Evolutionary conservation across 2,329 filamentous ascomycete species (phyloP).

Genomic region (Trichophyton rubrum): DNA sequence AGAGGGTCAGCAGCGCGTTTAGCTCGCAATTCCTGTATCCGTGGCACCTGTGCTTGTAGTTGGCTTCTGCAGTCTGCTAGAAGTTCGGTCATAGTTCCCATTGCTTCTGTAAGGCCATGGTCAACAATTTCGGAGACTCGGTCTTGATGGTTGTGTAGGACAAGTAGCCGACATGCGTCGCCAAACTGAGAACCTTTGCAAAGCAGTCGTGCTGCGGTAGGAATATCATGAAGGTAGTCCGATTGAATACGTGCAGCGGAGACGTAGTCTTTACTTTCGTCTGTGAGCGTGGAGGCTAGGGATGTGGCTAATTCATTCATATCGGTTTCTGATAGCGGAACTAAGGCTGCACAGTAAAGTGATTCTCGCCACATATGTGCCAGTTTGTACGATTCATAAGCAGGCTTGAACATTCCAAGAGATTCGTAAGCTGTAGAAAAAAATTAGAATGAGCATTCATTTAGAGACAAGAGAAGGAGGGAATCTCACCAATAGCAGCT

Average conservation of each 20-base stretch:
- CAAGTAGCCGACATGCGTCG: conserved; percentile 70
- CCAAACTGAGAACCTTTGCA: conserved; percentile 82
- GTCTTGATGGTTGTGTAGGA: conserved; percentile 46
- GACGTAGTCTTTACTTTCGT: conserved; percentile 66
- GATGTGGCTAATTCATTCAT: conserved; percentile 56
- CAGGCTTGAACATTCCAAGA: conserved; percentile 58
- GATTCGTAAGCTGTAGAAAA: conserved; percentile 61
- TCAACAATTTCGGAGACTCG: conserved; percentile 63
- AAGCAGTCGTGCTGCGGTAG: conserved; percentile 58
- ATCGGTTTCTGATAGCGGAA: conserved; percentile 48
- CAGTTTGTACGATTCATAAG: conserved; percentile 70
- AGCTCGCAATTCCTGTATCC: conserved; percentile 65
- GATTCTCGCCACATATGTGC: conserved; percentile 87
- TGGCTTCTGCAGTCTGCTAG: conserved; percentile 87
- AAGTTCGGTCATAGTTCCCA: conserved; percentile 74
- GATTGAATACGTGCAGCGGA: conserved; percentile 67
- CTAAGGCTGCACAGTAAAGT: conserved; percentile 62
- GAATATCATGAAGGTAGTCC: conserved; percentile 65
- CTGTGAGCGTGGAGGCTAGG: conserved; percentile 66
- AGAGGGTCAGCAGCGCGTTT: conserved; percentile 77
- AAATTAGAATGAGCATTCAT: conserved; percentile 1
- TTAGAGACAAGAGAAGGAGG: not conserved
- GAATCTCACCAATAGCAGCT: conserved; percentile 53
- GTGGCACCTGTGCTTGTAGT: conserved; percentile 69
- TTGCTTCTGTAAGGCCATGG: conserved; percentile 63